Conservation (phyloP, 257 asterid species). For the Fraxinus excelsior region DNA sequence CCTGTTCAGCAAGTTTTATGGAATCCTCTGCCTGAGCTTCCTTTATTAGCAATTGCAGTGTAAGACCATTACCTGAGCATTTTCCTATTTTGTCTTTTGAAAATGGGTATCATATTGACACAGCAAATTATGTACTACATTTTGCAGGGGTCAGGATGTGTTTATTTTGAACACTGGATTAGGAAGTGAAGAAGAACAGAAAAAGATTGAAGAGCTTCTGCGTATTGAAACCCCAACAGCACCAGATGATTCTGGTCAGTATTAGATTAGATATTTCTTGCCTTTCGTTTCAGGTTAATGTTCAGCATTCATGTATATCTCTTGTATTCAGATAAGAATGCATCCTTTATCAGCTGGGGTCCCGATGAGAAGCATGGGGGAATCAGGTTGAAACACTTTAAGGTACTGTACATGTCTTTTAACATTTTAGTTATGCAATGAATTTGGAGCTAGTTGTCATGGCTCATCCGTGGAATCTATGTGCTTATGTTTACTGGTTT, state of each 20-base stretch:
- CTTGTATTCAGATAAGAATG: constrained; percentile 52
- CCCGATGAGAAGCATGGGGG: constrained; percentile 70
- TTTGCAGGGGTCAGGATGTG: constrained; percentile 76
- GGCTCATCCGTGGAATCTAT: constrained; percentile 17
- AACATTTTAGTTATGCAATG: constrained; percentile 2
- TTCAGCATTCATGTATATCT: constrained; percentile 16
- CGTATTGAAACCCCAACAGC: constrained; percentile 43
- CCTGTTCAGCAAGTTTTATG: constrained; percentile 70
- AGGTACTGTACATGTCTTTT: constrained; percentile 48
- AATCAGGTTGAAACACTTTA: constrained; percentile 83
- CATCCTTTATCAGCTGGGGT: constrained; percentile 62
- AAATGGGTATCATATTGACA: constrained; percentile 19
- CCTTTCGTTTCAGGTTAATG: not conserved
- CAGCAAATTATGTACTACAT: constrained; percentile 19
- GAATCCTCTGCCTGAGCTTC: constrained; percentile 84
- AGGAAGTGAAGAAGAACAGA: constrained; percentile 74
- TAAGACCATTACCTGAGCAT: constrained; percentile 38
- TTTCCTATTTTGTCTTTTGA: constrained; percentile 6
- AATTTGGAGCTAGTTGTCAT: constrained; percentile 5
- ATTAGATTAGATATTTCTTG: constrained; percentile 3
- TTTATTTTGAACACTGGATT: constrained; percentile 60
- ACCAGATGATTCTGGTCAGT: constrained; percentile 67
- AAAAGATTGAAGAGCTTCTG: constrained; percentile 65
- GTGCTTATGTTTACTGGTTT: constrained; percentile 26
- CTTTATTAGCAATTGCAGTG: constrained; percentile 82